Conservation (phyloP, 2,329 filamentous ascomycete genomes). For the Botrytis deweyae region DNA sequence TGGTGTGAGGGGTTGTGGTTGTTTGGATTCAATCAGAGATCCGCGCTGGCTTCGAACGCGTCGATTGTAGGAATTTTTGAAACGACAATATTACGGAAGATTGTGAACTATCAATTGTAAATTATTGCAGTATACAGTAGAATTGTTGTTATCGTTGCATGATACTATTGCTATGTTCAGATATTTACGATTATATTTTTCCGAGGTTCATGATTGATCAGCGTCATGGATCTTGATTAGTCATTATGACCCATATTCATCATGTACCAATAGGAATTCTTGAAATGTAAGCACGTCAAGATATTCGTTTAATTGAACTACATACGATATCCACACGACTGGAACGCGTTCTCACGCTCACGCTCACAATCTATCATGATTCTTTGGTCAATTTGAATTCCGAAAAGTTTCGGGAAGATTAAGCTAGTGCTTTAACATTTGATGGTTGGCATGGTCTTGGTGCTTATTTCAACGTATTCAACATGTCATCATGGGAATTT, state of each 20-base stretch:
- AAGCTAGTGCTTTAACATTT: neutral
- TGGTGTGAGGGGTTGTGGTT: conserved; percentile 4
- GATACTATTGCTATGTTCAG: neutral
- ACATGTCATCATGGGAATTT: neutral
- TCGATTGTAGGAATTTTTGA: neutral
- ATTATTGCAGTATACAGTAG: neutral
- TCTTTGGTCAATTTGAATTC: neutral
- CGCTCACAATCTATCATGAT: neutral
- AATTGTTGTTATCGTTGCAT: neutral
- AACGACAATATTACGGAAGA: too few relatives aligned
- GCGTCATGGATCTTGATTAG: neutral
- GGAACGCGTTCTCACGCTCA: neutral
- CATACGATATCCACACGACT: neutral
- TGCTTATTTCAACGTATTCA: neutral
- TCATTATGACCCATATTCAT: neutral
- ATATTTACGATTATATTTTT: neutral
- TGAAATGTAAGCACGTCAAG: conserved; percentile 13
- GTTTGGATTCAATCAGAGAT: neutral
- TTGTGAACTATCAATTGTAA: neutral
- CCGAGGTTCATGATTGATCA: conserved; percentile 1
- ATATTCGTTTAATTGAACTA: neutral
- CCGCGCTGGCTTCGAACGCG: neutral
- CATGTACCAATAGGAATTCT: neutral
- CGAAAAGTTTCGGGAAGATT: neutral
- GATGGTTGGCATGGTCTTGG: neutral